Evolutionary conservation across 495 filamentous ascomycete genomes (phyloP).

Genomic region (Elaphomyces granulatus): DNA sequence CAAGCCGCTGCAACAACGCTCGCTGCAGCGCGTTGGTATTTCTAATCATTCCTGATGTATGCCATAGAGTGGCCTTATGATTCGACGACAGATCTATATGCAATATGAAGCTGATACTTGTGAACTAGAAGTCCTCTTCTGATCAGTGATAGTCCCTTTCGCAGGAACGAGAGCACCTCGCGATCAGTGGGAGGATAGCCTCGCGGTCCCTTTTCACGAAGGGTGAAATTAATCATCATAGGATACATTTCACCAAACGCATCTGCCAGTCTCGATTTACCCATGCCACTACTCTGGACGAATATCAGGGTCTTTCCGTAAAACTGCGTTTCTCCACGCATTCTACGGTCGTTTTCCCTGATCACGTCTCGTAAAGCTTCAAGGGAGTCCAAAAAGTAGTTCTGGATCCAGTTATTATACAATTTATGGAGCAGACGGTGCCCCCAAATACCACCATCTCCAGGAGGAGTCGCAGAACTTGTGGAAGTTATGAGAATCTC

Average conservation of each 20-base stretch:
- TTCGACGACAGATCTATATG: no score
- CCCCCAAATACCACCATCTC: neutral
- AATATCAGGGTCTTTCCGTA: neutral
- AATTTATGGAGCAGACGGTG: neutral
- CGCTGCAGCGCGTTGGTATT: no score
- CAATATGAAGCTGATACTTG: no score
- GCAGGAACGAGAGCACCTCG: neutral
- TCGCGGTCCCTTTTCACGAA: neutral
- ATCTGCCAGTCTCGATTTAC: neutral
- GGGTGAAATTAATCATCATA: neutral
- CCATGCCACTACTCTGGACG: neutral
- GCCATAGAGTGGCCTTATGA: no score
- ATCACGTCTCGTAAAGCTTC: neutral
- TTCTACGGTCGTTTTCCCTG: neutral
- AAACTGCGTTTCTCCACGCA: neutral
- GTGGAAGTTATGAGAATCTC: neutral
- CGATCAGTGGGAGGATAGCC: neutral
- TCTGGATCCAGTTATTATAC: neutral
- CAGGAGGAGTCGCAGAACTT: neutral
- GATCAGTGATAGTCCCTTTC: neutral
- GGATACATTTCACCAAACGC: neutral
- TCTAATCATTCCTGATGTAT: no score
- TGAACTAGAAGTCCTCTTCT: no score
- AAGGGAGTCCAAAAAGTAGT: neutral
- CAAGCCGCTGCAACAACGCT: no score